Percentiles rank a stretch among this genome's conserved stretches.
Evolutionary conservation across 2,329 filamentous ascomycete species (phyloP).

Genomic region (Aureobasidium pullulans): DNA sequence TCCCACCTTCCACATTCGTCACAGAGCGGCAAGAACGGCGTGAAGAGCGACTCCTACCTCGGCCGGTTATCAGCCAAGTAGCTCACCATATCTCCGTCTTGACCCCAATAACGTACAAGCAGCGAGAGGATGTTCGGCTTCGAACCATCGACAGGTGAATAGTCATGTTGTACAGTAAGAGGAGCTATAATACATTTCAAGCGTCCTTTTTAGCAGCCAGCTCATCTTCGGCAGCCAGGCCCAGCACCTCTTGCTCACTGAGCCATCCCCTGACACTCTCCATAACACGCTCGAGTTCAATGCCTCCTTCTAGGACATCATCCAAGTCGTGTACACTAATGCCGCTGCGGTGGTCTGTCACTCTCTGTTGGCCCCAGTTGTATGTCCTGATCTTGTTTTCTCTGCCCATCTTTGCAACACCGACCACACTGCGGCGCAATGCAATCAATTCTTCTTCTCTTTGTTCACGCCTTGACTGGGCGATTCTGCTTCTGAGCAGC

Average conservation of each 20-base stretch:
- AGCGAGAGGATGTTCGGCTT: background rate
- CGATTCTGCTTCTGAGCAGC: constrained; percentile 72
- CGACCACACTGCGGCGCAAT: constrained; percentile 70
- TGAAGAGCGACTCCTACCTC: constrained; percentile 1
- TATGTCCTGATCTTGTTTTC: constrained; percentile 94
- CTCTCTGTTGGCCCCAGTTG: constrained; percentile 70
- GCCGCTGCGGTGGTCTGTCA: constrained; percentile 81
- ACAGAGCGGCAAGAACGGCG: background rate
- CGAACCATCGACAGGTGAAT: background rate
- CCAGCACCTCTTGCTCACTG: constrained; percentile 64
- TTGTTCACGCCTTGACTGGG: constrained; percentile 70
- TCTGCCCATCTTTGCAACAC: constrained; percentile 72
- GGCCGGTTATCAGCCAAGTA: background rate
- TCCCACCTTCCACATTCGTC: constrained; percentile 13
- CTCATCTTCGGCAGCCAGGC: constrained; percentile 46
- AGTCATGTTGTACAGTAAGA: background rate
- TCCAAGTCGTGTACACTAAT: constrained; percentile 73
- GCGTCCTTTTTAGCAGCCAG: constrained; percentile 9
- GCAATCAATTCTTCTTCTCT: constrained; percentile 72
- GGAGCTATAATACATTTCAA: constrained; percentile 1
- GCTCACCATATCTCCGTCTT: too few species aligned
- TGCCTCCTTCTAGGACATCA: constrained; percentile 68
- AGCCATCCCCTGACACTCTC: constrained; percentile 72
- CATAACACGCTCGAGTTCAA: constrained; percentile 67
- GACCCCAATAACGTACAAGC: background rate